Evolutionary conservation across 805 yeast species (phyloP), one percentile per base, ranked within the genome.

Genomic region (Brettanomyces anomalus): DNA sequence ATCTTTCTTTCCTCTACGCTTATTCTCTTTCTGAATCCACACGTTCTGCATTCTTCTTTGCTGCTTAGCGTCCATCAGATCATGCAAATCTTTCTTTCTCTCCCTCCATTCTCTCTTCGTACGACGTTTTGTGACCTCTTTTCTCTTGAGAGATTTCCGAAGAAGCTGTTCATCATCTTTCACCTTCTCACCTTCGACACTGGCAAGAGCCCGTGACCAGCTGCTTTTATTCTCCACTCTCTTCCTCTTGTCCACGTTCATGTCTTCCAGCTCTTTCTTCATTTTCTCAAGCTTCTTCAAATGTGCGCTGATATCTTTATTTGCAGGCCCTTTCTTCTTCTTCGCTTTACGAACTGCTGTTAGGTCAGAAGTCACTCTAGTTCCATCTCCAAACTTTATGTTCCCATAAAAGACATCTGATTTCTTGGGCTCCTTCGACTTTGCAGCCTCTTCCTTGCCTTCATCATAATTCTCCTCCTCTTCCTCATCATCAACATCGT

Each of bases 101-200:
- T 90, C 97, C 50, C 68, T 74, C 99, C 99, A 93, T 62, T 90
- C 95, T 41, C 77, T 68, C 55, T 87, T 95, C 45, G 94, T 82
- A 68, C 81, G 85, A 56, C 85, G 75, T 70, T 93, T 93, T 57
- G 74, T 73, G 47, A 84, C 78, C 53, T 86, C 90, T 58, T 87
- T 85, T 53, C 84, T 74, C 67, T 84, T 88, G 47, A 90, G 63
- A 2, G 97, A 85, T 61, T 86, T 90, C 55, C 81, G 82, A 62
- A 93, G 73, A 53, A 93, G 66, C 57, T 78, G 81, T 60, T 90
- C 97, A 61, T 90, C 94, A 62, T 93, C 96, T 53, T 83, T 84
- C 37, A 90, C 68, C 61, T 87, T 90, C 21, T 77, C 65, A 40
- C 98, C 98, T 62, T 88, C 95, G 6, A 94, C 87, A 56, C 82